Base-by-base conservation (phyloP, 2,329 filamentous ascomycete genomes). In the Colletotrichum sp. region DNA sequence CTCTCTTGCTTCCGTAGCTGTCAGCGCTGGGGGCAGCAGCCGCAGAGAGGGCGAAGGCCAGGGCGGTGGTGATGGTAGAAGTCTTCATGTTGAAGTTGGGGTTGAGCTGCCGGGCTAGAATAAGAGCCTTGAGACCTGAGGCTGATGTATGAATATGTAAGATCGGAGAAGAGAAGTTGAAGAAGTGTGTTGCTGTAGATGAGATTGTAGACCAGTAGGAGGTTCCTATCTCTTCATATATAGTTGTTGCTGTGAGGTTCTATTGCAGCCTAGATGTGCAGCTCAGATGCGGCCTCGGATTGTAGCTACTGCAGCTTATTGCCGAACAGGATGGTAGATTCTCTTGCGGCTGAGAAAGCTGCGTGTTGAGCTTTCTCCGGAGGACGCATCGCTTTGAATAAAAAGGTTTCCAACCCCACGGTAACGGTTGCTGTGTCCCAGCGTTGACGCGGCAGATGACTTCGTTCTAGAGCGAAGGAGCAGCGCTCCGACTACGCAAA, bases 71-170 rank as follows among this genome's bases (percentile, higher is more conserved):
- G 27, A 75, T 28, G 69, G 62, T 28, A 3, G 69, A 56, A 43
- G 56, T 43, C 69, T 75, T 75, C 72, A 75, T 75, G 25, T 67
- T 75, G 52, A 6, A n/a, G 39, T 10, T 27, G 13, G 9, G 18
- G 3, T 18, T 58, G 30, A 6, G 27, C n/a, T 67, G 30, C 32
- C 13, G 9, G 13, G 39, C 22, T 34, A 1, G 43, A 10, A 39
- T 22, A 13, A n/a, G 6, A 12, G n/a, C n/a, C 18, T 22, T 52
- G n/a, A 52, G 43, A 22, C n/a, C 43, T 52, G n/a, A 52, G 43
- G 43, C n/a, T 52, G 43, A 52, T 4, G 43, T 22, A 8, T 13
- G n/a, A 52, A 52, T 3, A 4, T 12, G 10, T 13, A 52, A 22
- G 43, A 22, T 22, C 9, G 39, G 18, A 48, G 9, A 52, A 22